phyloP scores from a whole-genome alignment of 306 rosid genomes.

The Cicer judaicum region DNA sequence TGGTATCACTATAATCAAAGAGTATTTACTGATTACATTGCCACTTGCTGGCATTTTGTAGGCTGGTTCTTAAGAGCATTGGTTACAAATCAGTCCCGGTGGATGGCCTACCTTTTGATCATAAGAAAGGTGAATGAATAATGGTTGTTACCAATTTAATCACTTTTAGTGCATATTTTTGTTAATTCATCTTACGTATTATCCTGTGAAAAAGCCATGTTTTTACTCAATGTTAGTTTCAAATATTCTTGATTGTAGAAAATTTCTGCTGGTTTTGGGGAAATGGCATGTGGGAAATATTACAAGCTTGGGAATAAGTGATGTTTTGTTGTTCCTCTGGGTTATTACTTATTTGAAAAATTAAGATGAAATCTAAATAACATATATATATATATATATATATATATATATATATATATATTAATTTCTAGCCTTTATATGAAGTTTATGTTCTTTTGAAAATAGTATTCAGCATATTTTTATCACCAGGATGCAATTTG shows the following conservation, averaged over 20 bases:
- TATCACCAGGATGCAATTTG: not conserved
- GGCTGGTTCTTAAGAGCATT: constrained; percentile 91
- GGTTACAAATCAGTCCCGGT: constrained; percentile 90
- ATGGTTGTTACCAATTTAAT: constrained; percentile 16
- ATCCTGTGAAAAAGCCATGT: constrained; percentile 17
- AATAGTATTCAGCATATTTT: constrained; percentile 9
- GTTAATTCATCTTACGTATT: constrained; percentile 12
- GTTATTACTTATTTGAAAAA: not conserved
- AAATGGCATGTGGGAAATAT: constrained; percentile 2
- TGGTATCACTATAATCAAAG: constrained; percentile 17
- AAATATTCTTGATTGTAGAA: constrained; percentile 21
- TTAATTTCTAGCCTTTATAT: not conserved
- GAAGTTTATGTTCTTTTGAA: constrained; percentile 30
- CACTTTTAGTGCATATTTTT: constrained; percentile 8
- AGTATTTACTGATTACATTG: constrained; percentile 13
- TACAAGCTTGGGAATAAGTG: constrained; percentile 7
- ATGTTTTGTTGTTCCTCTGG: not conserved
- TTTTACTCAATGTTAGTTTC: constrained; percentile 10
- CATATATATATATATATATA: not conserved
- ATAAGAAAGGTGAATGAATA: constrained; percentile 66
- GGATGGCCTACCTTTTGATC: constrained; percentile 84
- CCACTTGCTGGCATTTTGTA: constrained; percentile 48
- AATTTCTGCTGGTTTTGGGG: not conserved
- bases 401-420: not conserved
- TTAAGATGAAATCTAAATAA: not conserved